phyloP scores from a whole-genome alignment of 2,329 filamentous ascomycete species.

The Penicillium sp. region DNA sequence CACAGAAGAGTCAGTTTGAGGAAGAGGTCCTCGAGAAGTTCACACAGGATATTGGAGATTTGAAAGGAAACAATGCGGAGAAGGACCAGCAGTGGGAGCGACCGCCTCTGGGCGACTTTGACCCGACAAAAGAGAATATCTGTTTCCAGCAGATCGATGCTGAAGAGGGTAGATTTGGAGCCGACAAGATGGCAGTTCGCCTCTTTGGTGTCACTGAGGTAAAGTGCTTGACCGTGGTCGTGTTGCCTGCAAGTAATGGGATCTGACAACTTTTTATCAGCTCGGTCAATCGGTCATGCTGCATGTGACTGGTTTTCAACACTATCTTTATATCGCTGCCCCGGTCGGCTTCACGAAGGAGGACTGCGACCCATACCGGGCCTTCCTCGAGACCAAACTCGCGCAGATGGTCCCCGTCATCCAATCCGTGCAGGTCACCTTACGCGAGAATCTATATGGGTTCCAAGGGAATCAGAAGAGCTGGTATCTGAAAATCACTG shows the following conservation, averaged over 20 bases:
- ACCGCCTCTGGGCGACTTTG: constrained; percentile 62
- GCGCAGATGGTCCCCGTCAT: constrained; percentile 74
- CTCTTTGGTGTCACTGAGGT: constrained; percentile 90
- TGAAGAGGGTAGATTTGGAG: constrained; percentile 81
- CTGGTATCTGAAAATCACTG: constrained; percentile 90
- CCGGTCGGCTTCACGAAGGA: constrained; percentile 76
- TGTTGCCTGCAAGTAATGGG: background rate
- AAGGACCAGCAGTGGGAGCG: constrained; percentile 91
- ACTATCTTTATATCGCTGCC: constrained; percentile 92
- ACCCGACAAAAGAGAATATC: constrained; percentile 68
- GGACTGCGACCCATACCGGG: constrained; percentile 77
- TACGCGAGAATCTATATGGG: constrained; percentile 88
- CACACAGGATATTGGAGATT: constrained; percentile 84
- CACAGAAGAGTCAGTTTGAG: constrained; percentile 89
- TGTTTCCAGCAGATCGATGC: constrained; percentile 94
- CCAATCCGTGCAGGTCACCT: constrained; percentile 75
- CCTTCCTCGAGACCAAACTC: constrained; percentile 77
- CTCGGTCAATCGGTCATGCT: constrained; percentile 87
- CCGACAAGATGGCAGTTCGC: constrained; percentile 77
- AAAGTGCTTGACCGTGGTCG: constrained; percentile 21
- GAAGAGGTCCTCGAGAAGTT: constrained; percentile 93
- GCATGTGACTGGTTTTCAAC: constrained; percentile 92
- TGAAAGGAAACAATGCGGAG: constrained; percentile 85
- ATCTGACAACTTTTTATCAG: constrained; percentile 36
- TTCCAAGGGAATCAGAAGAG: constrained; percentile 92